phyloP scores from a whole-genome alignment of 1,284 basidiomycete genomes.

The Apiotrichum montevideense region DNA sequence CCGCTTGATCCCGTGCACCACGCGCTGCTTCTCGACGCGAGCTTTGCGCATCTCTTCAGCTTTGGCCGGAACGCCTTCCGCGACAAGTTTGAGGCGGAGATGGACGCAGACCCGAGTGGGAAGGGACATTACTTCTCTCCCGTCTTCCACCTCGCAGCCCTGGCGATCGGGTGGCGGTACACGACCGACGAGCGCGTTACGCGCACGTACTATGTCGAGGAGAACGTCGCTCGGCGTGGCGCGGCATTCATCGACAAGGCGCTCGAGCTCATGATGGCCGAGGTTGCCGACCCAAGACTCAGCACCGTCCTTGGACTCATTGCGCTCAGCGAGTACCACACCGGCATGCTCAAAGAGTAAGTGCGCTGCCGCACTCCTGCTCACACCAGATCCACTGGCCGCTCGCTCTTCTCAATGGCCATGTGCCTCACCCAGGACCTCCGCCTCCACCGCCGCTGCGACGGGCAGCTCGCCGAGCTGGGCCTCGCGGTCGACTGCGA shows the following conservation, averaged over 20 bases:
- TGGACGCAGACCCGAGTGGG: slow-evolving; percentile 15
- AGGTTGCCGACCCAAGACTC: slow-evolving; percentile 11
- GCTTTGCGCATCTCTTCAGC: slow-evolving; percentile 15
- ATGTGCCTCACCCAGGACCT: slow-evolving; percentile 3
- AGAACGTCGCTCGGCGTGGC: slow-evolving; percentile 6
- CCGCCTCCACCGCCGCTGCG: slow-evolving; percentile 20
- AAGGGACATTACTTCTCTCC: slow-evolving; percentile 19
- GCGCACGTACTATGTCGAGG: slow-evolving; percentile 15
- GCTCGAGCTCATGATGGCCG: slow-evolving; percentile 13
- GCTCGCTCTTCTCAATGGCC: background rate
- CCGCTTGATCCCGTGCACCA: slow-evolving; percentile 20
- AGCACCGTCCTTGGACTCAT: slow-evolving; percentile 18
- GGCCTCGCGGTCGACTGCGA: slow-evolving; percentile 12
- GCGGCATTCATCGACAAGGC: slow-evolving; percentile 15
- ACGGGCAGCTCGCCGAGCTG: slow-evolving; percentile 16
- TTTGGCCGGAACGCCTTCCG: slow-evolving; percentile 19
- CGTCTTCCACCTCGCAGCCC: slow-evolving; percentile 15
- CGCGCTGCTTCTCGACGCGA: slow-evolving; percentile 12
- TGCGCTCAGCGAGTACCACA: slow-evolving; percentile 15
- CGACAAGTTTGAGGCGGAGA: slow-evolving; percentile 18
- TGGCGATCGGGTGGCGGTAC: slow-evolving; percentile 22
- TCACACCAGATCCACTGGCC: slow-evolving; percentile 3
- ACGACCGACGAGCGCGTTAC: slow-evolving; percentile 7
- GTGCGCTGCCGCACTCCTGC: background rate
- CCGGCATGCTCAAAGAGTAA: slow-evolving; percentile 17